Evolutionary conservation across 176 grass and related monocot genomes (phyloP), one percentile per base, ranked within the genome.

Genomic region (Echinochloa phyllopogon): DNA sequence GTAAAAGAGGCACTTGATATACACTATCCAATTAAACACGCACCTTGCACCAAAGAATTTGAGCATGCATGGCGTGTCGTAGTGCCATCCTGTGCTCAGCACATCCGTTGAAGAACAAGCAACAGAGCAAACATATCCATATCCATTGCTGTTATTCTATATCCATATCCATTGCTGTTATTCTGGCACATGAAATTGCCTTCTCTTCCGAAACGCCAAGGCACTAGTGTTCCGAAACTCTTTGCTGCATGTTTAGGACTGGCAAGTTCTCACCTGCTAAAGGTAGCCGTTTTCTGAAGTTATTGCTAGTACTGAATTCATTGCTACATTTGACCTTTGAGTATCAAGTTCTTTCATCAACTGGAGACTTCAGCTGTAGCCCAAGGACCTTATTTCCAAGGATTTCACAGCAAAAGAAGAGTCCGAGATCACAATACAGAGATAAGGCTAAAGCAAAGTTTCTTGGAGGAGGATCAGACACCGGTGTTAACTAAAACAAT

Each of bases 401-500:
- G 15, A 49, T 6, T 33, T 60, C 11, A 24, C 60, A 21, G 10
- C 10, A 64, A 64, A 80, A 45, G 18, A 37, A 13, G 23, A 71
- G 29, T 41, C 53, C 9, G 16, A 37, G 77, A 65, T 64, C 33
- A 45, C 18, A 49, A 17, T 47, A 18, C 72, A 37, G 49, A 17
- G 5, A 24, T 16, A 64, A 0, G 12, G 18, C 10, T 50, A 38
- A 40, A 69, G 21, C 25, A 65, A 29, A 6, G 38, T 11, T 43
- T 79, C 36, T 65, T 86, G 16, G n/a, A 81, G 59, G 11, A 51
- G 29, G 47, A 58, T 67, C 20, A 24, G 40, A 10, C 38, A 72
- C 15, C 29, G 16, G 33, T 65, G 36, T 74, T 80, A 18, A 21
- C 59, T 84, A 13, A 74, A 61, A 39, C 4, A 60, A 59, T 73